Conservation (phyloP, 2,329 filamentous ascomycete species). For the Talaromyces albobiverticillius region DNA sequence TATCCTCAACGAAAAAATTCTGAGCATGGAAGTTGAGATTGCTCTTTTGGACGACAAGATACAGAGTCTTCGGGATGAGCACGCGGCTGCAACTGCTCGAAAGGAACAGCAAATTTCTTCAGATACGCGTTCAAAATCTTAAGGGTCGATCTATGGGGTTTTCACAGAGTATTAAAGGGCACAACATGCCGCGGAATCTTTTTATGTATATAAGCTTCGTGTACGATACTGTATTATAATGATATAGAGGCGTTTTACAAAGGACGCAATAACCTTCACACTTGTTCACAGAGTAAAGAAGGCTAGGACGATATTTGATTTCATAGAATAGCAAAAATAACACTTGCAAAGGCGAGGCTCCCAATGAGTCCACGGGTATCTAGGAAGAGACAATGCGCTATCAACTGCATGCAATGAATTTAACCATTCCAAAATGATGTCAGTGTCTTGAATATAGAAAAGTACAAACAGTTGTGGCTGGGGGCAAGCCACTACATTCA, state of each 20-base stretch:
- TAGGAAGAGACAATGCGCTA: background rate
- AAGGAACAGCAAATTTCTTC: background rate
- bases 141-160: background rate
- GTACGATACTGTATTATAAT: background rate
- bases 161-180: too few species aligned
- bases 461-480: background rate
- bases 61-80: slow-evolving; percentile 43
- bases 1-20: slow-evolving; percentile 68
- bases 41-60: slow-evolving; percentile 76
- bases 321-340: background rate
- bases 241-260: background rate
- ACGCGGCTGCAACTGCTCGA: background rate
- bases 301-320: too few species aligned
- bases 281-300: too few species aligned
- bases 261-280: too few species aligned
- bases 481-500: background rate
- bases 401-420: background rate
- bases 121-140: background rate
- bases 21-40: slow-evolving; percentile 72
- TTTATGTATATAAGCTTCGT: background rate
- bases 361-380: background rate
- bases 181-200: background rate
- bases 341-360: background rate
- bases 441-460: background rate
- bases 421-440: background rate